Evolutionary conservation across 192 early-diverging fungal species (phyloP).

Genomic region (Backusella psychrophila): DNA sequence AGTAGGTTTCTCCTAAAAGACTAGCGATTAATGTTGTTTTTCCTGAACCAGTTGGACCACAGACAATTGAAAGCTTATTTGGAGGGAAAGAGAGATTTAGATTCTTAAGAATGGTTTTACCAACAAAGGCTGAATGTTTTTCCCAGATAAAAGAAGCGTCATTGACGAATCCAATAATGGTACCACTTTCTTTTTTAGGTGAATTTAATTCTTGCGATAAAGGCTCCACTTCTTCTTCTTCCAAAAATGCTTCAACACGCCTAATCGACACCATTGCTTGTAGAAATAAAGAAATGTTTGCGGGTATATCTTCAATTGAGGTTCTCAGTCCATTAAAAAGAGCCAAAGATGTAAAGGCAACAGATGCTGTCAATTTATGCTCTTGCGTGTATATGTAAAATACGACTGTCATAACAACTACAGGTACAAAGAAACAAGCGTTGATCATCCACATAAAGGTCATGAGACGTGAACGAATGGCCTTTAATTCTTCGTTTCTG

Average conservation of each 20-base stretch:
- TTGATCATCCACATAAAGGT: background rate
- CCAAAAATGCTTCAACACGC: background rate
- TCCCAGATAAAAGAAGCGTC: background rate
- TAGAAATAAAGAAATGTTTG: background rate
- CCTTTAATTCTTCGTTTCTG: background rate
- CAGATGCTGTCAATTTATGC: background rate
- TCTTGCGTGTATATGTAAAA: background rate
- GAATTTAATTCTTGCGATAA: background rate
- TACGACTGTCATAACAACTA: background rate
- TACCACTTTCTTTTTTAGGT: background rate
- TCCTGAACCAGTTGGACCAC: too few species aligned
- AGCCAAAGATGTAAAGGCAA: background rate
- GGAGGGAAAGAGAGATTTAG: too few species aligned
- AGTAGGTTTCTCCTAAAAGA: too few species aligned
- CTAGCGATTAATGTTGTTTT: too few species aligned
- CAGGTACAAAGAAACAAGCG: background rate
- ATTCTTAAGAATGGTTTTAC: too few species aligned
- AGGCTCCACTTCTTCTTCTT: background rate
- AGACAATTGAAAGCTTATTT: too few species aligned
- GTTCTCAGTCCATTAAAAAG: background rate
- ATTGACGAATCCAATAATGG: background rate
- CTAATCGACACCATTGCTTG: background rate
- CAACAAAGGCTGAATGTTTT: background rate
- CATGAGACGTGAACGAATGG: background rate
- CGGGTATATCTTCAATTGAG: background rate